Base-by-base conservation (phyloP, 73 alveolate species). In the Paramecium tetraurelia region DNA sequence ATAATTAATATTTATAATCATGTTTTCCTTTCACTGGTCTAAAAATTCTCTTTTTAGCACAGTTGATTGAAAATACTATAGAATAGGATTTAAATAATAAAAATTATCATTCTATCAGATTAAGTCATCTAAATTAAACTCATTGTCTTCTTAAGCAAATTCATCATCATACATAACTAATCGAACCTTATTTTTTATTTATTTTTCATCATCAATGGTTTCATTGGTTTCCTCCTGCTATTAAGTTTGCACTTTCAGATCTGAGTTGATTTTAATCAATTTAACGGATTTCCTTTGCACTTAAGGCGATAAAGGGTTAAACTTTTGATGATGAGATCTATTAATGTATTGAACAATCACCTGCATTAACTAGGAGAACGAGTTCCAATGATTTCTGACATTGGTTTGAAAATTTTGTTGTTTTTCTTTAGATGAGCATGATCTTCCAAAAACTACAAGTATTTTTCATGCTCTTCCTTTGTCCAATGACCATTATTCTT, bases 341-440 rank as follows among this genome's bases (percentile, higher is more conserved):
- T 7, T 14, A 3, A 22, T 22, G 2, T 4, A 1, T 63, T 7
- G 3, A 63, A 11, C 1, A 63, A 3, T 63, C 14, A 63, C 84
- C 84, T 63, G 72, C 90, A 80, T 80, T 80, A 80, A 80, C 90
- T 80, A 41, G 90, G 90, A 18, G 90, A 44, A 22, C 90, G 70
- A 44, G 90, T 80, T 43, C 90, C 90, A 24, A 80, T 80, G 22
- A 80, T 27, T 24, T 80, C 90, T 16, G 76, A 44, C 90, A 80
- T 80, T 24, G 90, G 90, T 48, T 80, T 80, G 44, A 80, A 80
- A 10, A 80, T 80, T 46, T 80, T 80, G 9, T 41, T 80, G 22
- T 80, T 80, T 43, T 44, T 80, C 57, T 48, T 80, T 8, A 44
- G 20, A 48, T 80, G 90, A 22, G 90, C 76, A 48, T 80, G 70